Evolutionary conservation across 306 rosid species (phyloP).

Genomic region (Aeschynomene evenia): DNA sequence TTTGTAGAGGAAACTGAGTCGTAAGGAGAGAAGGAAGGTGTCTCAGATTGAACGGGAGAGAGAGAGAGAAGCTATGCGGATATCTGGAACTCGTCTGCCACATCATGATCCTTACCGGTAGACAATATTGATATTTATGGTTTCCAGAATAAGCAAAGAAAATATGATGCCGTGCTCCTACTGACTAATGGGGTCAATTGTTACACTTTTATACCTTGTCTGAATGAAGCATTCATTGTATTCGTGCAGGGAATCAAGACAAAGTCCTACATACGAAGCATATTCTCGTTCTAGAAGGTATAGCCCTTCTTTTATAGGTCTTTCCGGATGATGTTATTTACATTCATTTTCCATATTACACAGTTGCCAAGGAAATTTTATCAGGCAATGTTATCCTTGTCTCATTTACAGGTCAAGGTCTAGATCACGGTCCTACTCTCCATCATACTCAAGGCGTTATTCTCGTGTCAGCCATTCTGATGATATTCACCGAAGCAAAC

Average conservation of each 20-base stretch:
- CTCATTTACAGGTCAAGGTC: slow-evolving; percentile 62
- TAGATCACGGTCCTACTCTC: slow-evolving; percentile 79
- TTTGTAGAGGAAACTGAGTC: slow-evolving; percentile 89
- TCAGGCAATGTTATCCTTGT: background rate
- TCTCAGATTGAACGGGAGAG: slow-evolving; percentile 97
- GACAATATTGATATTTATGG: slow-evolving; percentile 18
- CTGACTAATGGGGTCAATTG: slow-evolving; percentile 5
- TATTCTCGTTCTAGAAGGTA: slow-evolving; percentile 94
- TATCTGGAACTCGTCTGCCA: slow-evolving; percentile 68
- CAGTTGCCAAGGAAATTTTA: slow-evolving; percentile 4
- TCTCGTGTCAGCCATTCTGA: slow-evolving; percentile 68
- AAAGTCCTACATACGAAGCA: slow-evolving; percentile 97
- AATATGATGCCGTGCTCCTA: slow-evolving; percentile 23
- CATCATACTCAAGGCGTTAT: slow-evolving; percentile 68
- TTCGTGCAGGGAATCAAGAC: slow-evolving; percentile 75
- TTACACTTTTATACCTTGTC: background rate
- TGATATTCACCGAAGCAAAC: slow-evolving; percentile 75
- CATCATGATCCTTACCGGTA: slow-evolving; percentile 99
- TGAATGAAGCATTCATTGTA: slow-evolving; percentile 26
- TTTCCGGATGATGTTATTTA: slow-evolving; percentile 4
- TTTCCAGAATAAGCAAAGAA: slow-evolving; percentile 23
- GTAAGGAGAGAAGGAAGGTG: slow-evolving; percentile 94
- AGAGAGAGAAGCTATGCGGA: slow-evolving; percentile 81
- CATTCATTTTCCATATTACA: slow-evolving; percentile 10
- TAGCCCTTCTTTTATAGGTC: background rate